Evolutionary conservation across 139 green algal species (phyloP), one percentile per base, ranked within the genome.

Genomic region (Haematococcus lacustris): DNA sequence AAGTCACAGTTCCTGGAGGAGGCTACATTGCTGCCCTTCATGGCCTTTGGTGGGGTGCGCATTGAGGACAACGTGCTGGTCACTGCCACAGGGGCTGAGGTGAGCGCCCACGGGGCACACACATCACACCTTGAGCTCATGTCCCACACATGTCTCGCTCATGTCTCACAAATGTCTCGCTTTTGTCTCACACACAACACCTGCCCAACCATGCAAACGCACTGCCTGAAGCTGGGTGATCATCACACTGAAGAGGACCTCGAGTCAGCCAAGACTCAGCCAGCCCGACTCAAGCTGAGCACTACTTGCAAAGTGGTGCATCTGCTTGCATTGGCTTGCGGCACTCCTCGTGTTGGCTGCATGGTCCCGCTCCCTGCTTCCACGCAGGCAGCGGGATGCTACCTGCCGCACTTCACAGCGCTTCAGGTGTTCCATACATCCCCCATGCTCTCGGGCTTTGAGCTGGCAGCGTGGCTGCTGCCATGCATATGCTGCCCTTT

Each of bases 41-140:
- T 86, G 71, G 7, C 6, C 34, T 66, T 73, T 61, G 78, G 74
- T 1, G 79, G 79, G 1, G 91, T 97, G 23, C 76, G 93, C 7
- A 69, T 97, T 1, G 93, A 98, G 71, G 92, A 97, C 71, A 91
- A 98, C 66, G 80, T 97, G 25, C 32, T 98, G 26, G 72, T 97
- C 35, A 95, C 89, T 25, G 77, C 80, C 26, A 39, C 38, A 0
- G 92, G 93, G 3, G 34, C 39, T 3, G 75, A 85, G 67, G 67
- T 72, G 41, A n/a, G n/a, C n/a, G 13, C 21, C 21, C 13, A 13
- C 30, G 59, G 28, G 30, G 23, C 30, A 3, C 59, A 66, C 17
- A 28, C 39, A 13, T 28, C 59, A 4, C 3, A 32, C 21, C 23
- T 32, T 39, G 30, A 3, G 17, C 17, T 4, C 7, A 4, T 7